Conservation (phyloP, 129 eudicot genomes). For the Chrysanthemum lavandulifolium region DNA sequence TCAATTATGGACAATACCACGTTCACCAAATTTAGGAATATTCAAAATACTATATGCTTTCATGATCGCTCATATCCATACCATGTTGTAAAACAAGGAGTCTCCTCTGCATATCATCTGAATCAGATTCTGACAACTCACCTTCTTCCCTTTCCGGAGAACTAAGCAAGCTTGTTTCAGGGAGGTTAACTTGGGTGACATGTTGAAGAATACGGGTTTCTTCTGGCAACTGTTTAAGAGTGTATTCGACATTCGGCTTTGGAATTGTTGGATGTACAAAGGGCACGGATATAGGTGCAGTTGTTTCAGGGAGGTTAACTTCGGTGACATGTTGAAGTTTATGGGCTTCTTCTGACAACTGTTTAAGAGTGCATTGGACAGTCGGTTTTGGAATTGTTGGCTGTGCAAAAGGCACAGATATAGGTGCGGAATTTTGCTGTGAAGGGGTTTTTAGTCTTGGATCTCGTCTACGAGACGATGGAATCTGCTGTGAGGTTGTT, state of each 20-base stretch:
- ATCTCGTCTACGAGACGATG: too few relatives aligned
- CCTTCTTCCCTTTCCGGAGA: slow-evolving; percentile 99
- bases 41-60: too few relatives aligned
- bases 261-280: slow-evolving; percentile 31
- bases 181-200: slow-evolving; percentile 49
- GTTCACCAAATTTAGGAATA: too few relatives aligned
- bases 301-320: slow-evolving; percentile 7
- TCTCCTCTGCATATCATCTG: slow-evolving; percentile 91
- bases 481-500: slow-evolving; percentile 41
- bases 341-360: slow-evolving; percentile 17
- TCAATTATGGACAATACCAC: too few relatives aligned
- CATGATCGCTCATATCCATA: slow-evolving; percentile 62
- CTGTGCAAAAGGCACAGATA: slow-evolving; percentile 38
- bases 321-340: too few relatives aligned
- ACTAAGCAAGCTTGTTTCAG: slow-evolving; percentile 61
- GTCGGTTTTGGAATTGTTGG: slow-evolving; percentile 48
- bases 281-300: slow-evolving; percentile 23
- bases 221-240: too few relatives aligned
- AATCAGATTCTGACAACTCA: slow-evolving; percentile 91
- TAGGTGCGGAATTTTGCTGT: too few relatives aligned
- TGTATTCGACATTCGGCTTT: too few relatives aligned
- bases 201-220: slow-evolving; percentile 41
- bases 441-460: too few relatives aligned
- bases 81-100: slow-evolving; percentile 94
- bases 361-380: slow-evolving; percentile 47